These are phyloP conservation scores for Sporothrix humicola DNA, from an alignment of 2,329 filamentous ascomycete species.

Conservation along the genomic window DNA sequence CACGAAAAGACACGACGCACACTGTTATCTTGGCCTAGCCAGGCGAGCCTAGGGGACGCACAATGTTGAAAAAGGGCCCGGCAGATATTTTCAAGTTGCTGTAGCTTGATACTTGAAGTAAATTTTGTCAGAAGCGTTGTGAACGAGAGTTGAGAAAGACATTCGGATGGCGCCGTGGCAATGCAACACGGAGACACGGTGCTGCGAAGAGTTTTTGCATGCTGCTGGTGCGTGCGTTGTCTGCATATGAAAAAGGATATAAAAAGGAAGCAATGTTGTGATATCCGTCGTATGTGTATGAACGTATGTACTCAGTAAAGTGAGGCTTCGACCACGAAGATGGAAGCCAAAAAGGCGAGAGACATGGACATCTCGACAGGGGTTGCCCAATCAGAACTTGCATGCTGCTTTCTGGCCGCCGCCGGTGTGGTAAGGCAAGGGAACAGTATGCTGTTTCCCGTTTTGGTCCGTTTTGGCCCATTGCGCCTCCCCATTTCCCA, in stretches of 20 bases:
- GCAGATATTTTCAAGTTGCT: background rate
- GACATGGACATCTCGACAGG: slow-evolving; percentile 23
- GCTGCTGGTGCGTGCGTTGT: background rate
- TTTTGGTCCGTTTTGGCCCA: background rate
- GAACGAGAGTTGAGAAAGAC: background rate
- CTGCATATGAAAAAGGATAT: background rate
- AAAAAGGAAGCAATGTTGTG: background rate
- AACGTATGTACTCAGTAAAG: background rate
- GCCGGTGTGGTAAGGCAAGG: background rate
- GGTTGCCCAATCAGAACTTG: slow-evolving; percentile 27
- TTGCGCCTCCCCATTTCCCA: slow-evolving; percentile 7
- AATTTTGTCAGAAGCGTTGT: background rate
- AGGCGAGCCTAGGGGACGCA: slow-evolving; percentile 17
- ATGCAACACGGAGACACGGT: too few species aligned
- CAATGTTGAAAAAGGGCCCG: slow-evolving; percentile 3
- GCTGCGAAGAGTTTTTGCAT: background rate
- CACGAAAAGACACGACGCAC: slow-evolving; percentile 23
- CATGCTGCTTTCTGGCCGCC: slow-evolving; percentile 1
- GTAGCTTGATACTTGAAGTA: background rate
- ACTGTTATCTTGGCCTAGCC: slow-evolving; percentile 21
- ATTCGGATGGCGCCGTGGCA: background rate
- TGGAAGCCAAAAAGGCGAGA: background rate
- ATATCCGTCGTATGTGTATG: too few species aligned
- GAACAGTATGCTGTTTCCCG: background rate
- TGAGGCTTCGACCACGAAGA: background rate